Evolutionary conservation across 1,284 basidiomycete genomes (phyloP).

Genomic region (Cutaneotrichosporon daszewskae): DNA sequence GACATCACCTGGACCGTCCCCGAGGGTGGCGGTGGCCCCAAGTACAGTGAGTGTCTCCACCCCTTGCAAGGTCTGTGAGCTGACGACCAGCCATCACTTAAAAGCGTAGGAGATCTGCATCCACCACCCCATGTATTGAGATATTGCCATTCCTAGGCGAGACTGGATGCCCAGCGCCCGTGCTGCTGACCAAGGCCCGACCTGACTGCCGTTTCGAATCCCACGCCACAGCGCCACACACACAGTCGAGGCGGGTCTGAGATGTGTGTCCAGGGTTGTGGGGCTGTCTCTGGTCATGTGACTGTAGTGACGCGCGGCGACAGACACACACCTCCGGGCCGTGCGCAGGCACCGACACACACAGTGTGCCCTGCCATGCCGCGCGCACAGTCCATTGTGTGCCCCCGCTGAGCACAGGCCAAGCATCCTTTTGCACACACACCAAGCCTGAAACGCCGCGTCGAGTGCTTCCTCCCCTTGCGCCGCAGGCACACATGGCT

Average conservation of each 20-base stretch:
- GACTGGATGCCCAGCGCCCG: neutral
- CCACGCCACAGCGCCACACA: neutral
- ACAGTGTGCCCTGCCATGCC: too few relatives aligned
- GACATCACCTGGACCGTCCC: constrained; percentile 88
- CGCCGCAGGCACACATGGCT: too few relatives aligned
- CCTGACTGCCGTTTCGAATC: neutral
- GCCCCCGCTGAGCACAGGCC: too few relatives aligned
- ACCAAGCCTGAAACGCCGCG: too few relatives aligned
- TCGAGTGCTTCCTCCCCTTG: too few relatives aligned
- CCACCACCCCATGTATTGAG: neutral
- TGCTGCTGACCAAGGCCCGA: neutral
- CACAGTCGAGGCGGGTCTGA: neutral
- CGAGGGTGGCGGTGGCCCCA: constrained; percentile 87
- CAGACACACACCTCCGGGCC: too few relatives aligned
- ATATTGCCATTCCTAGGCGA: neutral
- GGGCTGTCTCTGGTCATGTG: too few relatives aligned
- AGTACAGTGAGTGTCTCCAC: constrained; percentile 63
- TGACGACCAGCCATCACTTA: constrained; percentile 18
- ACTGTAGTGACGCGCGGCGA: too few relatives aligned
- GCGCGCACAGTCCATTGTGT: too few relatives aligned
- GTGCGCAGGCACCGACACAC: too few relatives aligned
- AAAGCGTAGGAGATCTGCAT: constrained; percentile 14
- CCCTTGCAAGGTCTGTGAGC: neutral
- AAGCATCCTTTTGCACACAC: too few relatives aligned
- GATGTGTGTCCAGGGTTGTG: neutral